Evolutionary conservation across 306 rosid species (phyloP).

Genomic region (Arachis stenosperma): DNA sequence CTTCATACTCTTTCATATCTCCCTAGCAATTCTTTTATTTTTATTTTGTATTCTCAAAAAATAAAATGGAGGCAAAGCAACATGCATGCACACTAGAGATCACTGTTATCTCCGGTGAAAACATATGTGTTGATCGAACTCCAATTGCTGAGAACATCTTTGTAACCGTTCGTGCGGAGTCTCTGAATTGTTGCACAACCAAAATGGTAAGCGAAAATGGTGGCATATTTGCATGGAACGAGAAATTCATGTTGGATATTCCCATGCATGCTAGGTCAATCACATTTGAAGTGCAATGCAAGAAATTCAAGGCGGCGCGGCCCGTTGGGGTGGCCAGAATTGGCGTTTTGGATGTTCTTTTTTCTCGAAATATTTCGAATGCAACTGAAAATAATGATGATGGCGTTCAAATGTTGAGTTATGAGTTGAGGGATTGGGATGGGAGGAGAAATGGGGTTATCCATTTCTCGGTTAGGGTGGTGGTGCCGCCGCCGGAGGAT

Average conservation of each 20-base stretch:
- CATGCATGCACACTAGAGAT: conserved; percentile 45
- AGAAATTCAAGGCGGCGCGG: conserved; percentile 35
- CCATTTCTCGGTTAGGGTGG: conserved; percentile 50
- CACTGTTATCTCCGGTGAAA: conserved; percentile 52
- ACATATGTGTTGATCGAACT: conserved; percentile 36
- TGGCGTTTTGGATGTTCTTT: conserved; percentile 54
- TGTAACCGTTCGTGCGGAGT: conserved; percentile 48
- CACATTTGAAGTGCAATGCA: conserved; percentile 53
- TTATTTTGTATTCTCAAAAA: not conserved
- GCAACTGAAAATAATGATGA: conserved; percentile 18
- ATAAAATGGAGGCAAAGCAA: conserved; percentile 31
- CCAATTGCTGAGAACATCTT: conserved; percentile 37
- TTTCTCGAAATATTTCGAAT: not conserved
- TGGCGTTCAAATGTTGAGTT: conserved; percentile 53
- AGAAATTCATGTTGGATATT: conserved; percentile 51
- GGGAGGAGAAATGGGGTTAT: conserved; percentile 62
- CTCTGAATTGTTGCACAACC: conserved; percentile 34
- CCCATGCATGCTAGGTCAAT: conserved; percentile 43
- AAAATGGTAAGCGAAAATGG: conserved; percentile 40
- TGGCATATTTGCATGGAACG: conserved; percentile 50
- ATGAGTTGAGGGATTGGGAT: conserved; percentile 51
- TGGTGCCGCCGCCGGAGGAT: not conserved
- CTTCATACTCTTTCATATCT: conserved; percentile 24
- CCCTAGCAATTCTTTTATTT: no score
- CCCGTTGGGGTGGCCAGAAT: conserved; percentile 53